A percentile compares a stretch with the other conserved stretches of the same genome.
Evolutionary conservation across 108 stramenopile species (phyloP).

Genomic region (Aurantiochytrium sp.): DNA sequence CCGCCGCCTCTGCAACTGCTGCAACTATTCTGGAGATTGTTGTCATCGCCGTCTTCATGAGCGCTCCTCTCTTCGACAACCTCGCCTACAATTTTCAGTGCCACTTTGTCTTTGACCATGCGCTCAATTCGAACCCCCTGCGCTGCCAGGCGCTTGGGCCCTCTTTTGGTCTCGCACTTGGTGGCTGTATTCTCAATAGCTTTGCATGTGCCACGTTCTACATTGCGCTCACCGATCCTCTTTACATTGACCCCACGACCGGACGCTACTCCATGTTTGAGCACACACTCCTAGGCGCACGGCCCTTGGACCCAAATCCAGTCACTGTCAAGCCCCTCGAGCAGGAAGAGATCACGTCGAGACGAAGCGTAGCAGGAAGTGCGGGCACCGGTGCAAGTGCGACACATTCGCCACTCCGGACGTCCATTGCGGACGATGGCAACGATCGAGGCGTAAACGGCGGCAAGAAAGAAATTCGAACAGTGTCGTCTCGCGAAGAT

Average conservation of each 20-base stretch:
- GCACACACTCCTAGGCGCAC: neutral
- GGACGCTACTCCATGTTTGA: conserved; percentile 12
- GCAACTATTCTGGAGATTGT: neutral
- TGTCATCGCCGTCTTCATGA: neutral
- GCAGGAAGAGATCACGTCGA: neutral
- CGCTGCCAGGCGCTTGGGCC: neutral
- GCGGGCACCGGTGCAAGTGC: too few species aligned
- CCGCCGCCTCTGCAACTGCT: neutral
- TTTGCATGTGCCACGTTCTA: neutral
- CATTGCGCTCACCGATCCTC: neutral
- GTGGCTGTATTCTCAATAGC: neutral
- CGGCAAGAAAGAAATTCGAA: too few species aligned
- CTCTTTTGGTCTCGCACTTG: neutral
- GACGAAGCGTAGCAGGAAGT: neutral
- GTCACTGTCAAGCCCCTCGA: neutral
- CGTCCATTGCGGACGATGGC: too few species aligned
- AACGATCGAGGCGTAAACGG: too few species aligned
- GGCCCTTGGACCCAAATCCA: neutral
- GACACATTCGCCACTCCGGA: too few species aligned
- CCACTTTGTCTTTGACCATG: neutral
- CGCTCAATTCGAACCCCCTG: neutral
- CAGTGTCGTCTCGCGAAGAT: too few species aligned
- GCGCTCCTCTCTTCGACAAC: conserved; percentile 4
- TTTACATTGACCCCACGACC: neutral
- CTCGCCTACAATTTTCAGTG: neutral